Evolutionary conservation across 2,329 filamentous ascomycete genomes (phyloP).

Genomic region (Aspergillus novoparasiticus): DNA sequence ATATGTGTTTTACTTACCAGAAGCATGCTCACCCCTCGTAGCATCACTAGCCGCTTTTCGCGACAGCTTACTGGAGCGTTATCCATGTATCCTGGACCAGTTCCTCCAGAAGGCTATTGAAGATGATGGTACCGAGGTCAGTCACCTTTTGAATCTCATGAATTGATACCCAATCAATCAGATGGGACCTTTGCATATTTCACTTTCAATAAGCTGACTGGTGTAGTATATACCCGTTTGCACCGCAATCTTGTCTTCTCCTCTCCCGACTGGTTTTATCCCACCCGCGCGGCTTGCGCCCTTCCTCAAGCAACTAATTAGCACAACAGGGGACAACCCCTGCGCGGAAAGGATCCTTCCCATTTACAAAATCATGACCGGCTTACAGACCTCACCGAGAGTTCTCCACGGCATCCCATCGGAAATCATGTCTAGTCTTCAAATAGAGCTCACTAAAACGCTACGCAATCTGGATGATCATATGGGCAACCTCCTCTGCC

Average conservation of each 20-base stretch:
- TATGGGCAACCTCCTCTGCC: slow-evolving; percentile 43
- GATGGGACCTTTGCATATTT: background rate
- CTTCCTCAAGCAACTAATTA: slow-evolving; percentile 37
- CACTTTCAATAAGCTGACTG: background rate
- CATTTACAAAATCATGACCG: slow-evolving; percentile 36
- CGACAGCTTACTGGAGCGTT: slow-evolving; percentile 34
- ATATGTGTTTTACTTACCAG: background rate
- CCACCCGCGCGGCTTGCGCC: slow-evolving; percentile 35
- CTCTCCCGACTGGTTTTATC: slow-evolving; percentile 31
- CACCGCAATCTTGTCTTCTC: slow-evolving; percentile 36
- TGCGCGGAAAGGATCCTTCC: slow-evolving; percentile 36
- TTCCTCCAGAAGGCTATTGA: slow-evolving; percentile 36
- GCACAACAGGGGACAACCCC: slow-evolving; percentile 31
- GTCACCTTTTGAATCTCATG: slow-evolving; percentile 7
- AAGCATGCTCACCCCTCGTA: slow-evolving; percentile 22
- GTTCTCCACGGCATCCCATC: slow-evolving; percentile 33
- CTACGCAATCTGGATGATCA: slow-evolving; percentile 44
- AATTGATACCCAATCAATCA: background rate
- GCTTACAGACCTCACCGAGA: slow-evolving; percentile 29
- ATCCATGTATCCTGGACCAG: slow-evolving; percentile 38
- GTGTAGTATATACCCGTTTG: slow-evolving; percentile 35
- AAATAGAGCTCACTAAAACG: slow-evolving; percentile 39
- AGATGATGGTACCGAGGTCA: slow-evolving; percentile 32
- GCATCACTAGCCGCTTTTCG: slow-evolving; percentile 32
- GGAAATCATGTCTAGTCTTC: slow-evolving; percentile 39